A percentile compares a stretch with the other conserved stretches of the same genome.
These are phyloP conservation scores for Bocquillonia castaneifolia DNA, from an alignment of 441 rosid genomes.

Conservation along the genomic window DNA sequence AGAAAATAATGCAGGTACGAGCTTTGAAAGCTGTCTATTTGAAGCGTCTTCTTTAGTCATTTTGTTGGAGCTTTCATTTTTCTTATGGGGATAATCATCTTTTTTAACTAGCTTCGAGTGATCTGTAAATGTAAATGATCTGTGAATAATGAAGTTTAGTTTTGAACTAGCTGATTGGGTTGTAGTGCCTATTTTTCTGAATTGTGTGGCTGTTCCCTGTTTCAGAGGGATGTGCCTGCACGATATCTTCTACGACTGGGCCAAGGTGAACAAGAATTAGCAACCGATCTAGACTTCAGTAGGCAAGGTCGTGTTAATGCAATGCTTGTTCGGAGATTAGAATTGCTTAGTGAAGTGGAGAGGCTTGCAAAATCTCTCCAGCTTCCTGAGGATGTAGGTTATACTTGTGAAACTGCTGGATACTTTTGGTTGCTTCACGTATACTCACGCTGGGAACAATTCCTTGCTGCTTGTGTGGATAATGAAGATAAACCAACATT, in stretches of 20 bases:
- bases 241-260: constrained; percentile 98
- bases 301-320: constrained; percentile 99
- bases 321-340: constrained; percentile 95
- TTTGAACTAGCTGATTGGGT: constrained; percentile 11
- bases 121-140: constrained; percentile 4
- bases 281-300: constrained; percentile 98
- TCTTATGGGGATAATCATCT: not conserved
- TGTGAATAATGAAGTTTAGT: not conserved
- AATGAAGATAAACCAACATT: constrained; percentile 70
- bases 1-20: constrained; percentile 96
- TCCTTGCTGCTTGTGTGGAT: constrained; percentile 80
- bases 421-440: constrained; percentile 98
- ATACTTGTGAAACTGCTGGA: constrained; percentile 99
- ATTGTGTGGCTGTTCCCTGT: constrained; percentile 21
- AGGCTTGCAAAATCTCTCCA: constrained; percentile 94
- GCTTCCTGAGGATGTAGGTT: constrained; percentile 97
- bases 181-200: constrained; percentile 5
- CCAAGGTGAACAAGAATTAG: constrained; percentile 99
- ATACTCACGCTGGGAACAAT: constrained; percentile 95
- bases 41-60: not conserved
- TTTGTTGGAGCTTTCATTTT: not conserved
- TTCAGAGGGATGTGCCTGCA: constrained; percentile 97
- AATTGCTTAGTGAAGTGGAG: constrained; percentile 88
- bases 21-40: constrained; percentile 5
- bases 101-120: not conserved